phyloP scores from a whole-genome alignment of 225 moss, liverwort and hornwort genomes.

The Marchantia polymorpha region DNA sequence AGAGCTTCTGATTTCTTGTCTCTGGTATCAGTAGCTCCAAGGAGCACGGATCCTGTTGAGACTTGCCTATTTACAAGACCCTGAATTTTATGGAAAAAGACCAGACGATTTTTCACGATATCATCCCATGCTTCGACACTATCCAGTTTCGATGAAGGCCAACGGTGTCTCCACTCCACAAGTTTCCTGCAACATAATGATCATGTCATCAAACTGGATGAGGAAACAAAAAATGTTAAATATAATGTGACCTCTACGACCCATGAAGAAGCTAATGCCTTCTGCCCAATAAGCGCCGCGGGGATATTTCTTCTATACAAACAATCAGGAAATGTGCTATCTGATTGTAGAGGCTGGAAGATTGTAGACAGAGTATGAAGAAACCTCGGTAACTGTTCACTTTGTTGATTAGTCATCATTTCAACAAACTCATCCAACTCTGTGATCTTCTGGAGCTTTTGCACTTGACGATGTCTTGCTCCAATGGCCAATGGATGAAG shows the following conservation, averaged over 20 bases:
- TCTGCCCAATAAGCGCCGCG: not conserved
- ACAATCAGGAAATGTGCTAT: not conserved
- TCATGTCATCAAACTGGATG: not conserved
- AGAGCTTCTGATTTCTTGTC: constrained; percentile 15
- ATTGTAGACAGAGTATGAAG: too few relatives aligned
- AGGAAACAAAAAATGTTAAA: not conserved
- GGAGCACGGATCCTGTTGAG: constrained; percentile 7
- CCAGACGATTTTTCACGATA: constrained; percentile 68
- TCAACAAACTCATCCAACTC: constrained; percentile 78
- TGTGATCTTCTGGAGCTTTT: constrained; percentile 67
- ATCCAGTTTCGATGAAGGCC: constrained; percentile 74
- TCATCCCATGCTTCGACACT: constrained; percentile 92
- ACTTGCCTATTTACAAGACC: constrained; percentile 47
- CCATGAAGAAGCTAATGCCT: not conserved
- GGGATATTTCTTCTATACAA: not conserved
- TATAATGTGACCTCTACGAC: not conserved
- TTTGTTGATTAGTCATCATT: constrained; percentile 43
- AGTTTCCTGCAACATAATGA: constrained; percentile 51
- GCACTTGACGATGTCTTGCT: constrained; percentile 68
- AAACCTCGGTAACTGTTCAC: constrained; percentile 62
- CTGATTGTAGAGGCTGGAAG: not conserved
- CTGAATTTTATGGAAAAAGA: constrained; percentile 68
- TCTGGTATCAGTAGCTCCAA: constrained; percentile 19
- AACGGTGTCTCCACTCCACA: constrained; percentile 72
- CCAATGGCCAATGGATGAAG: constrained; percentile 75